phyloP scores from a whole-genome alignment of 1,284 basidiomycete genomes.

The Retiboletus fuscus region DNA sequence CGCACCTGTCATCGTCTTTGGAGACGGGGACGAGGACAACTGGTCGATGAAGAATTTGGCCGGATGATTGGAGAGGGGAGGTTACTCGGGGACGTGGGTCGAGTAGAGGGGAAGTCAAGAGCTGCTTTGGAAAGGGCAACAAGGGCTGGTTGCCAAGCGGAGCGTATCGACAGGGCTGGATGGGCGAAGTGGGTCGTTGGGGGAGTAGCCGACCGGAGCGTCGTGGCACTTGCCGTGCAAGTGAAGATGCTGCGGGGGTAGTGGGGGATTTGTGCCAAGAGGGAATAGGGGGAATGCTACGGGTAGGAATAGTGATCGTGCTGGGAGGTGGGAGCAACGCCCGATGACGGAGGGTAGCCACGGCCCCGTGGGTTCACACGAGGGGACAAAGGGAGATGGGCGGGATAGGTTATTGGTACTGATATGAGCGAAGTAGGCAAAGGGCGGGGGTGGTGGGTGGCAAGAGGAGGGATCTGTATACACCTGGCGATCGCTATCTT shows the following conservation, averaged over 20 bases:
- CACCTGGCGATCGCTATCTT: constrained; percentile 84
- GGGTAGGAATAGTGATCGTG: constrained; percentile 36
- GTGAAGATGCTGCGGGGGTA: constrained; percentile 28
- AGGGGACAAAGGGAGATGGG: too few relatives aligned
- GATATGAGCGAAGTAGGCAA: constrained; percentile 38
- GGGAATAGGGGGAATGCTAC: constrained; percentile 36
- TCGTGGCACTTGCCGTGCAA: constrained; percentile 39
- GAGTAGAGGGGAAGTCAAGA: too few relatives aligned
- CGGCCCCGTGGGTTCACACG: constrained; percentile 26
- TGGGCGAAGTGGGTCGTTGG: constrained; percentile 14
- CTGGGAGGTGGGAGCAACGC: constrained; percentile 37
- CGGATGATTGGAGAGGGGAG: constrained; percentile 7
- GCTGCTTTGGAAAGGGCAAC: constrained; percentile 48
- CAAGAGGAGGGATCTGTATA: constrained; percentile 52
- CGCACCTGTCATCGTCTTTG: constrained; percentile 19
- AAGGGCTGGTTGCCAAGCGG: constrained; percentile 33
- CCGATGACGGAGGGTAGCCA: constrained; percentile 42
- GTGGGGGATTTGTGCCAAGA: constrained; percentile 37
- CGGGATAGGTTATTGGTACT: constrained; percentile 44
- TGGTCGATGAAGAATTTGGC: background rate
- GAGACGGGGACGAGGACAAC: constrained; percentile 9
- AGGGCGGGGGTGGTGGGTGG: constrained; percentile 32
- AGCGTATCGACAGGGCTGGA: constrained; percentile 36
- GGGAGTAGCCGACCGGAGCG: constrained; percentile 33
- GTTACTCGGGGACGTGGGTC: constrained; percentile 9